Evolutionary conservation across 1,139 yeast genomes (phyloP).

Genomic region (Taphrina populina): DNA sequence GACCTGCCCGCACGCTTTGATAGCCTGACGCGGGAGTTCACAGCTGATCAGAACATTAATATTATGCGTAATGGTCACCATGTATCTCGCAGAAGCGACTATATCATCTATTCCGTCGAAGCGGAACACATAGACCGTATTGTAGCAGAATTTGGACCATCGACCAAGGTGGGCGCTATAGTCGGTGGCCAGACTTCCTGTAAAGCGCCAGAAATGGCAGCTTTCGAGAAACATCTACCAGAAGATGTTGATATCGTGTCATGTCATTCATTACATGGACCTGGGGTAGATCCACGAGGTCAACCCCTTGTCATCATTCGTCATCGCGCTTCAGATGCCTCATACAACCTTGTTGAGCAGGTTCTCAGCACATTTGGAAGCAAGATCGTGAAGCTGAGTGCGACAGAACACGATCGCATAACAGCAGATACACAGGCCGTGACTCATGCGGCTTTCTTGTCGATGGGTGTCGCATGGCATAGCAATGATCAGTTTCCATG

Average conservation of each 20-base stretch:
- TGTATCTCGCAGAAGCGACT: conserved; percentile 78
- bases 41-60: conserved; percentile 49
- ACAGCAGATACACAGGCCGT: conserved; percentile 99
- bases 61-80: conserved; percentile 72
- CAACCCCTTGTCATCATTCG: conserved; percentile 86
- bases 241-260: conserved; percentile 76
- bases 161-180: conserved; percentile 80
- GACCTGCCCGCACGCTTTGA: conserved; percentile 72
- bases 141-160: conserved; percentile 74
- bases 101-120: conserved; percentile 83
- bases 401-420: conserved; percentile 83
- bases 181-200: conserved; percentile 99
- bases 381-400: conserved; percentile 72
- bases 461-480: conserved; percentile 96
- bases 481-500: conserved; percentile 83
- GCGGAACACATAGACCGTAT: conserved; percentile 75
- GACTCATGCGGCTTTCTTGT: conserved; percentile 93
- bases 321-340: conserved; percentile 63
- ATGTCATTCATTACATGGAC: conserved; percentile 92
- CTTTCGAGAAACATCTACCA: conserved; percentile 76
- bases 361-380: conserved; percentile 73
- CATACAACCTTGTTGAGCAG: conserved; percentile 60
- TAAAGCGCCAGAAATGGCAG: conserved; percentile 82
- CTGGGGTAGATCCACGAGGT: conserved; percentile 80
- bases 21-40: conserved; percentile 50